These are phyloP conservation scores for Sherardia arvensis DNA, from an alignment of 257 asterid genomes.

Conservation along the genomic window DNA sequence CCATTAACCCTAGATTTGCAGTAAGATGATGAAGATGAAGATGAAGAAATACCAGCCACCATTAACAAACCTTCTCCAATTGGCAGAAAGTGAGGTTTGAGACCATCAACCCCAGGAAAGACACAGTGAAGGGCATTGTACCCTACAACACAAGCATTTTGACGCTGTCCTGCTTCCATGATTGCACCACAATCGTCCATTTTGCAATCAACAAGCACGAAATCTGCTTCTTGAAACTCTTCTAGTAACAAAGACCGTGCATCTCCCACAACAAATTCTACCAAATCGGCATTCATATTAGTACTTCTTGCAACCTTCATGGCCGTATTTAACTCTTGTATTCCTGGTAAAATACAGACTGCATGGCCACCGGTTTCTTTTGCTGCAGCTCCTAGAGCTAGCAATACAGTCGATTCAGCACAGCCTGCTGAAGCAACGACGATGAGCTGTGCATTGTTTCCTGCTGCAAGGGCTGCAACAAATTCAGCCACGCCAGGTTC, in stretches of 20 bases:
- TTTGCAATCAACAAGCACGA: slow-evolving; percentile 21
- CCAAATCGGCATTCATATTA: slow-evolving; percentile 1
- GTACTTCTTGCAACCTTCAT: neutral
- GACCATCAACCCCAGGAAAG: neutral
- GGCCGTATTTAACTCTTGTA: slow-evolving; percentile 13
- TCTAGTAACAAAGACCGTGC: slow-evolving; percentile 4
- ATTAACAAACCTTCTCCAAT: slow-evolving; percentile 19
- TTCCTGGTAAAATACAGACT: slow-evolving; percentile 13
- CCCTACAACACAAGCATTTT: slow-evolving; percentile 11
- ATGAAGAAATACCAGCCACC: slow-evolving; percentile 5
- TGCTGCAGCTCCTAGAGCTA: slow-evolving; percentile 20
- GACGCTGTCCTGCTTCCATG: slow-evolving; percentile 7
- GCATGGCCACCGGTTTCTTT: slow-evolving; percentile 16
- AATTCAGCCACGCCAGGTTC: slow-evolving; percentile 17
- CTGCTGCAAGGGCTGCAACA: slow-evolving; percentile 22
- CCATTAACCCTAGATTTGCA: neutral
- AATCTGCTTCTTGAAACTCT: slow-evolving; percentile 17
- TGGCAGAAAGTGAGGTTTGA: slow-evolving; percentile 17
- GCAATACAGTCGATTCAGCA: slow-evolving; percentile 6
- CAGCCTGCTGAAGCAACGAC: slow-evolving; percentile 12
- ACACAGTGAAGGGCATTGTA: slow-evolving; percentile 16
- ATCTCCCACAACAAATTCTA: slow-evolving; percentile 14
- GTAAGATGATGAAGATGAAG: neutral
- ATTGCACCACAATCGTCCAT: slow-evolving; percentile 6
- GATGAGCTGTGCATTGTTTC: slow-evolving; percentile 18